A percentile compares a stretch with the other conserved stretches of the same genome.
Conservation (phyloP, 345 rosid species). For the Nasturtium officinale region DNA sequence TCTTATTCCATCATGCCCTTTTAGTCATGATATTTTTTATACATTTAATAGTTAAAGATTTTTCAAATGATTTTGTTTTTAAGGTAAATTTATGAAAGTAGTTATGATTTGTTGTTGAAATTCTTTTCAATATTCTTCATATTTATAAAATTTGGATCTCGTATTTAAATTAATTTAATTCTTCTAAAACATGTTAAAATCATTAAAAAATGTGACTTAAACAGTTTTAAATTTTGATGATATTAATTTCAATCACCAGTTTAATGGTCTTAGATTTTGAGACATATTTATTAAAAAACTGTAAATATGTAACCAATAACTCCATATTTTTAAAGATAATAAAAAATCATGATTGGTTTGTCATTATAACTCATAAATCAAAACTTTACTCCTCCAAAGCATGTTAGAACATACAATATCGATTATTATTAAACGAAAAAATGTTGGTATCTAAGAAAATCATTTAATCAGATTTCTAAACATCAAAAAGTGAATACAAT, state of each 20-base stretch:
- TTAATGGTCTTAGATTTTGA: background rate
- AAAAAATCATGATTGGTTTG: background rate
- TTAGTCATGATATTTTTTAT: background rate
- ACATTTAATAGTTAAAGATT: background rate
- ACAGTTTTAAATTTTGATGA: background rate
- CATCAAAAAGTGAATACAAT: background rate
- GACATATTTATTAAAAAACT: too few relatives aligned
- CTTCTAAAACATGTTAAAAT: background rate
- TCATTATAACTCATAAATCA: background rate
- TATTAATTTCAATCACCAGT: background rate
- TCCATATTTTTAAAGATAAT: background rate
- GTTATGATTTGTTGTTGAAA: background rate
- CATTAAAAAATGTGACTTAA: too few relatives aligned
- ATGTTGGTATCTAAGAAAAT: background rate
- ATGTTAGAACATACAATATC: too few relatives aligned
- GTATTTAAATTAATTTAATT: background rate
- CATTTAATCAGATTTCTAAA: background rate
- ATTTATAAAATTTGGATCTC: background rate
- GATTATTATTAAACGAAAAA: too few relatives aligned
- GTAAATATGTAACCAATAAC: background rate
- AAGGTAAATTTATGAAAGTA: background rate
- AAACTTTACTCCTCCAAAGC: background rate
- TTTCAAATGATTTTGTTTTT: background rate
- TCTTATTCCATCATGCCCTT: constrained; percentile 6
- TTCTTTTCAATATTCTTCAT: background rate